Base-by-base conservation (phyloP, 2,329 filamentous ascomycete species). In the Penicillium sp. region DNA sequence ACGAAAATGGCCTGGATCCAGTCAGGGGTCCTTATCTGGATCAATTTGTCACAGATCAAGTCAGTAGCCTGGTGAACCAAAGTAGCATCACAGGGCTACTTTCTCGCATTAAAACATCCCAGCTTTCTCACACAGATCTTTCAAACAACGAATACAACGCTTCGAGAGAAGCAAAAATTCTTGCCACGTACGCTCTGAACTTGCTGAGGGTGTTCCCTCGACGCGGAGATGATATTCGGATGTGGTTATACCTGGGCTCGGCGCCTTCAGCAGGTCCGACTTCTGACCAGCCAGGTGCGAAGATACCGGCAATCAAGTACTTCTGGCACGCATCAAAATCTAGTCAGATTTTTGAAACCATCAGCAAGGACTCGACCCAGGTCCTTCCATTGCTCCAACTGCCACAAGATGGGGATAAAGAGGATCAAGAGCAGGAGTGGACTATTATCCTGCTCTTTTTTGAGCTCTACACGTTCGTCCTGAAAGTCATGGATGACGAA, bases 401-500 rank as follows among this genome's bases (percentile, higher is more conserved):
- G 41, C 70, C 67, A 72, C 63, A 64, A 63, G 58, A 68, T 50
- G 55, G 53, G 53, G 57, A 59, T 66, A 36, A 74, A 71, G 53
- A 68, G 65, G 62, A 81, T 70, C 74, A 80, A 75, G 76, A 81
- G 27, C 83, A 87, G 64, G 91, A 97, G 70, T 99, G 94, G 94
- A 87, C 89, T 19, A 87, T 94, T 1, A 85, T 96, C 42, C 80
- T 97, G 0, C 82, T 99, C 0, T 97, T 99, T 70, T 82, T 99
- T 6, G 94, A 99, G 68, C 83, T 99, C 0, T 99, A 97, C 71
- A 91, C 89, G 2, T 97, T 97, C 71, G 86, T 97, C 2, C 79
- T 97, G 13, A 89, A 94, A 66, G 86, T 97, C 35, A 96, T 93
- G 72, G 94, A 99, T 66, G 94, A 99, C 62, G 93, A 97, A 64